Evolutionary conservation across 139 green algal species (phyloP).

Genomic region (Pseudopediastrum boryanum): DNA sequence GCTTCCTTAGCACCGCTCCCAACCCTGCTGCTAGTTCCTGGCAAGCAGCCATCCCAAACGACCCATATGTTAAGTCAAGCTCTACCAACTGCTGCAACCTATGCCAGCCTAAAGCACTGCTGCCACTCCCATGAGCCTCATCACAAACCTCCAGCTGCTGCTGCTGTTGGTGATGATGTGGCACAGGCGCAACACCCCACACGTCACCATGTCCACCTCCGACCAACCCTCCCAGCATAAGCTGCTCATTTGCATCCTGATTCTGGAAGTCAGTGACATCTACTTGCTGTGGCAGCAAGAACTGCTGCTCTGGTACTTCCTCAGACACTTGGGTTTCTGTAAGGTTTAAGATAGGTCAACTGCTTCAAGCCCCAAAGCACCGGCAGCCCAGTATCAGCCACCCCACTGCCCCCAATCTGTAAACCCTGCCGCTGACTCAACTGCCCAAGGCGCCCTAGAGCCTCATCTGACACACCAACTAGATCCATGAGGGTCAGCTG

Average conservation of each 20-base stretch:
- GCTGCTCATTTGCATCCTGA: not conserved
- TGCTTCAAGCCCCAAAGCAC: not conserved
- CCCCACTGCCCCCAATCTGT: not conserved
- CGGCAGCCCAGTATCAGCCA: not conserved
- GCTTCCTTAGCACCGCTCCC: not conserved
- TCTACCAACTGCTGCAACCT: too few species aligned
- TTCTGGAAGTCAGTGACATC: too few species aligned
- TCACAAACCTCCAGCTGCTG: not conserved
- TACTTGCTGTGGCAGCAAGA: not conserved
- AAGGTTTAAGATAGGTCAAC: constrained; percentile 1
- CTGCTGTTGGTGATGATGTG: not conserved
- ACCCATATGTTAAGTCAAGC: not conserved
- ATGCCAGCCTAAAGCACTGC: too few species aligned
- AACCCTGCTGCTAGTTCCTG: not conserved
- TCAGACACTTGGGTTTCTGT: constrained; percentile 3
- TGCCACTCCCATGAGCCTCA: not conserved
- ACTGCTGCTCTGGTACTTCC: constrained; percentile 4
- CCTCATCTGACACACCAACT: too few species aligned
- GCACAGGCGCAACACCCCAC: not conserved
- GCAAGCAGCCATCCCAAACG: not conserved
- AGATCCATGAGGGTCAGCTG: too few species aligned
- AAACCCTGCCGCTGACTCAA: constrained; percentile 4
- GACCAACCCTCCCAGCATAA: not conserved
- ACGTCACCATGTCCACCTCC: not conserved
- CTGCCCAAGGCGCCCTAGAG: too few species aligned